Conservation (phyloP, 306 rosid species). For the Dalbergia oliveri region DNA sequence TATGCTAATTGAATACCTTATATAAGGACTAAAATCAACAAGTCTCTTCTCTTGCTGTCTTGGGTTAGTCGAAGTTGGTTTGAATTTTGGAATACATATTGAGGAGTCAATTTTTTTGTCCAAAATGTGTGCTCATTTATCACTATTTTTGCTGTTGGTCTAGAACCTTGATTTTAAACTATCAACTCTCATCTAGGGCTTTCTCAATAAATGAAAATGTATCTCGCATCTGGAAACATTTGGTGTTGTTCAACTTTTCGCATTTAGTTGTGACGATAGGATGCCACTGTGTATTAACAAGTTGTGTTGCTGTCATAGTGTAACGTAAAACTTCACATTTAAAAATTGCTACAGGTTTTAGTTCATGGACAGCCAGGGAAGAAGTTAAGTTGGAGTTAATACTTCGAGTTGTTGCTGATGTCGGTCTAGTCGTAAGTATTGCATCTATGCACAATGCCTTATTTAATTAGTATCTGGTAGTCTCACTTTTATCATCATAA, state of each 20-base stretch:
- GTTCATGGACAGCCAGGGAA: constrained; percentile 91
- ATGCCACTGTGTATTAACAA: constrained; percentile 26
- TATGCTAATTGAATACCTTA: constrained; percentile 22
- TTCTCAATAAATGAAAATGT: constrained; percentile 11
- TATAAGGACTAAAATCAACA: constrained; percentile 17
- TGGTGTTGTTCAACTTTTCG: constrained; percentile 5
- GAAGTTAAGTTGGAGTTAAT: constrained; percentile 96
- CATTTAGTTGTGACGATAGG: neutral
- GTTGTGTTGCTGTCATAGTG: constrained; percentile 26
- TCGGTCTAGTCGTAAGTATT: constrained; percentile 72
- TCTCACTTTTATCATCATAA: constrained; percentile 22
- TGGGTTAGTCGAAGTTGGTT: constrained; percentile 18
- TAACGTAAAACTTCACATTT: constrained; percentile 30
- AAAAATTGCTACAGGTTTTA: constrained; percentile 68
- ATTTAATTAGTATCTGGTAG: neutral
- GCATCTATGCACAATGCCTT: constrained; percentile 33
- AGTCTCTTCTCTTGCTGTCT: constrained; percentile 26
- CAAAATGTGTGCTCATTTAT: constrained; percentile 26
- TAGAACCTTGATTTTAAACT: constrained; percentile 4
- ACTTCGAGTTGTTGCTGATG: constrained; percentile 96
- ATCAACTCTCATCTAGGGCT: neutral
- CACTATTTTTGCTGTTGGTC: neutral
- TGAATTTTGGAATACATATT: constrained; percentile 29
- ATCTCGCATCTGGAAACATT: constrained; percentile 27
- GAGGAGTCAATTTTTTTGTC: neutral